These are phyloP conservation scores for Trichoderma sp. DNA, from an alignment of 2,329 filamentous ascomycete species.

Conservation along the genomic window DNA sequence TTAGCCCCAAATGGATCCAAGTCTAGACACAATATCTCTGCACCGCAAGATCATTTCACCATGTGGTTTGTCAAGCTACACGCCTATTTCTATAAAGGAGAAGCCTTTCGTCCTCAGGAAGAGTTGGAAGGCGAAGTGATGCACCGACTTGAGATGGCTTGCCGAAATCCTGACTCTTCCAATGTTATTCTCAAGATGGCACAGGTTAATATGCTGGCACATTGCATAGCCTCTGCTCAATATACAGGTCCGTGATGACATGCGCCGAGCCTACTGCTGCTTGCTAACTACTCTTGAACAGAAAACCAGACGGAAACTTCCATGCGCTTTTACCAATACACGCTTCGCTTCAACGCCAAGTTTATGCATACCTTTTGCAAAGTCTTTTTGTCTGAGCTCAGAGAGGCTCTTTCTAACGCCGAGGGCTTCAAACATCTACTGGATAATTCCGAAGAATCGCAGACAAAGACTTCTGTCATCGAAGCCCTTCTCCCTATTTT, in stretches of 20 bases:
- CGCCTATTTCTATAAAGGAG: slow-evolving; percentile 78
- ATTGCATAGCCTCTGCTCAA: slow-evolving; percentile 63
- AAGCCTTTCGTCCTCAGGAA: slow-evolving; percentile 66
- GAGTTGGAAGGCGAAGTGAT: slow-evolving; percentile 87
- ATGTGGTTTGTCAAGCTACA: slow-evolving; percentile 87
- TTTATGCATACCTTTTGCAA: slow-evolving; percentile 75
- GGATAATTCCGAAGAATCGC: slow-evolving; percentile 30
- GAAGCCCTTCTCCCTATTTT: slow-evolving; percentile 55
- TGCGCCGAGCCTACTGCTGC: not conserved
- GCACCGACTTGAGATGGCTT: slow-evolving; percentile 71
- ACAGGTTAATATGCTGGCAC: slow-evolving; percentile 83
- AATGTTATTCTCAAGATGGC: slow-evolving; percentile 76
- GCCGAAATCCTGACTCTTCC: slow-evolving; percentile 69
- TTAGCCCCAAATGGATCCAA: slow-evolving; percentile 44
- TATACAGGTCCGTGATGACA: slow-evolving; percentile 39
- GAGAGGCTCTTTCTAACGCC: slow-evolving; percentile 33
- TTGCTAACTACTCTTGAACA: slow-evolving; percentile 32
- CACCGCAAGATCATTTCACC: slow-evolving; percentile 66
- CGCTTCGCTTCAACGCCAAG: slow-evolving; percentile 76
- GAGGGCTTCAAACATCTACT: slow-evolving; percentile 31
- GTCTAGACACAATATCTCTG: slow-evolving; percentile 47
- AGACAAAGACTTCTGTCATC: slow-evolving; percentile 44
- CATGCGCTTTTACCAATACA: slow-evolving; percentile 62
- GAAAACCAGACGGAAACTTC: slow-evolving; percentile 52
- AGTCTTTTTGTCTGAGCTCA: slow-evolving; percentile 70